Evolutionary conservation across 164 flowering plant species (phyloP).

Genomic region (Umbellularia californica): DNA sequence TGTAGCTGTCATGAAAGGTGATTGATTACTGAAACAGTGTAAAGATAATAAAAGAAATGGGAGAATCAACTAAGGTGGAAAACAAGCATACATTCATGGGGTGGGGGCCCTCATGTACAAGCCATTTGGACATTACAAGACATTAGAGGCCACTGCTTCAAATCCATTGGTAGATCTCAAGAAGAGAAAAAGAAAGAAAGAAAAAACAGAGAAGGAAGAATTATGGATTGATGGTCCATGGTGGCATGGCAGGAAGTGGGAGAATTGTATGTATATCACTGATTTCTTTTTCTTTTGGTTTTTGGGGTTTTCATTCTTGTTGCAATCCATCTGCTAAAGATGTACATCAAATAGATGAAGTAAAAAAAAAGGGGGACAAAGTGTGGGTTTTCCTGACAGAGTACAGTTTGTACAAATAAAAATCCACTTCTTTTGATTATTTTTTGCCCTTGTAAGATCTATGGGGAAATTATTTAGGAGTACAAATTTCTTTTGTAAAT

Average conservation of each 20-base stretch:
- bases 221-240: neutral
- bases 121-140: neutral
- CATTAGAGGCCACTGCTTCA: neutral
- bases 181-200: neutral
- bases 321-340: too few species aligned
- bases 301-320: too few species aligned
- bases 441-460: too few species aligned
- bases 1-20: neutral
- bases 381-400: too few species aligned
- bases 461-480: too few species aligned
- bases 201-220: too few species aligned
- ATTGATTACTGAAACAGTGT: neutral
- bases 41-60: neutral
- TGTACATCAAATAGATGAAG: too few species aligned
- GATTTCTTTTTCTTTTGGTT: too few species aligned
- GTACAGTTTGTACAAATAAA: too few species aligned
- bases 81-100: neutral
- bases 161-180: neutral
- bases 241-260: neutral
- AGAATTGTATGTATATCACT: neutral
- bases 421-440: too few species aligned
- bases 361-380: too few species aligned
- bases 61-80: neutral
- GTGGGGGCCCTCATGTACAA: neutral
- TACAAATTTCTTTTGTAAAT: too few species aligned